A percentile compares a stretch with the other conserved stretches of the same genome.
These are phyloP conservation scores for Ophiostoma piceae DNA, from an alignment of 2,329 filamentous ascomycete species.

Conservation along the genomic window DNA sequence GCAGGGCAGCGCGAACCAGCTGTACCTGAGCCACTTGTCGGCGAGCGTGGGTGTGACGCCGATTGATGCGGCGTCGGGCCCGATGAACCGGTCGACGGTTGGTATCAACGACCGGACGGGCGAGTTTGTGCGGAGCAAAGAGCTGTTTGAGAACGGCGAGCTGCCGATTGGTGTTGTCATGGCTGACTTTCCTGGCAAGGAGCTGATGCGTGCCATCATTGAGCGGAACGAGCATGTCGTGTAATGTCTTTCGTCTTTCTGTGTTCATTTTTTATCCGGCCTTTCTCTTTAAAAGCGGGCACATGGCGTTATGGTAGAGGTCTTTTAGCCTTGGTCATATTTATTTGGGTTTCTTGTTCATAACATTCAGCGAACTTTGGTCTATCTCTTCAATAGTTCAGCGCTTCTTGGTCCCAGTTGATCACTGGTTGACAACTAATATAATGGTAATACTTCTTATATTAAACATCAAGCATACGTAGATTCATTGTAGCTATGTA, in stretches of 20 bases:
- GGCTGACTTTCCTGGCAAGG: constrained; percentile 45
- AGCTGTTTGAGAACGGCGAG: background rate
- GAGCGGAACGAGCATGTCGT: constrained; percentile 35
- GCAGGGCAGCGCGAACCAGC: constrained; percentile 21
- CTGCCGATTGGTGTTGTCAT: constrained; percentile 43
- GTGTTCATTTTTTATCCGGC: background rate
- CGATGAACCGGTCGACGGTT: constrained; percentile 37
- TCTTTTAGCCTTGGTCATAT: background rate
- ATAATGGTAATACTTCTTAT: background rate
- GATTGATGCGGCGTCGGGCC: constrained; percentile 47
- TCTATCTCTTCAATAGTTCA: background rate
- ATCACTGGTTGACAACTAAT: background rate
- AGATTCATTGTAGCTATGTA: background rate
- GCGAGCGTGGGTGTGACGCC: constrained; percentile 46
- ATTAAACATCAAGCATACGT: background rate
- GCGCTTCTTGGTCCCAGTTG: background rate
- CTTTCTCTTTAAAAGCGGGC: background rate
- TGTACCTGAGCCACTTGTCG: constrained; percentile 46
- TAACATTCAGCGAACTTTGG: background rate
- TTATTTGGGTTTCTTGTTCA: background rate
- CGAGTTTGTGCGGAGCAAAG: constrained; percentile 32
- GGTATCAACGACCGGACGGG: constrained; percentile 49
- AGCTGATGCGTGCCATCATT: constrained; percentile 41
- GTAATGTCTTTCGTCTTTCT: background rate
- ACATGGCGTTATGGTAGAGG: constrained; percentile 2